These are phyloP conservation scores for Corynespora cassiicola DNA, from an alignment of 2,329 filamentous ascomycete genomes.

Conservation along the genomic window DNA sequence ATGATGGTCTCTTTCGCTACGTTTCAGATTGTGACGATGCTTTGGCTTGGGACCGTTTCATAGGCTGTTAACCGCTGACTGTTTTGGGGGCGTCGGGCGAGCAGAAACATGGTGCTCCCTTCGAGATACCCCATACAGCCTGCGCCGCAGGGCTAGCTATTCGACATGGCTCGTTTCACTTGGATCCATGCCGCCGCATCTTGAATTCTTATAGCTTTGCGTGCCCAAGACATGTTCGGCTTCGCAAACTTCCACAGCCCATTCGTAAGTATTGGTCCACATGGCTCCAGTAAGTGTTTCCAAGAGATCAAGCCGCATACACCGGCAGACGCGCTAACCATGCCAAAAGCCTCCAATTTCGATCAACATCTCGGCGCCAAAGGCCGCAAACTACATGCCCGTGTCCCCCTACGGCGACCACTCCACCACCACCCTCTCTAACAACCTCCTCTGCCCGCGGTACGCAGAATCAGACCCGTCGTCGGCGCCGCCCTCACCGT, in stretches of 20 bases:
- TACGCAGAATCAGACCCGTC: slow-evolving; percentile 39
- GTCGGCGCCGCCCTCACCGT: slow-evolving; percentile 41
- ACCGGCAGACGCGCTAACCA: not conserved
- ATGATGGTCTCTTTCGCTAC: slow-evolving; percentile 16
- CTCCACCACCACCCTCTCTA: slow-evolving; percentile 23
- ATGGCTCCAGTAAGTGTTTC: slow-evolving; percentile 34
- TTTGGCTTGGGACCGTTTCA: slow-evolving; percentile 14
- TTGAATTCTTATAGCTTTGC: too few relatives aligned
- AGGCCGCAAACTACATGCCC: slow-evolving; percentile 27
- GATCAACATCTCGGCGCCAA: slow-evolving; percentile 18
- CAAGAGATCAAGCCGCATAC: not conserved
- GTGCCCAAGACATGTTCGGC: too few relatives aligned
- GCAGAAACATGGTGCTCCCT: slow-evolving; percentile 20
- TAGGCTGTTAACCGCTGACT: slow-evolving; percentile 11
- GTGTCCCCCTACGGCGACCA: slow-evolving; percentile 36
- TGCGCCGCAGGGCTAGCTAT: slow-evolving; percentile 23
- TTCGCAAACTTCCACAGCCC: too few relatives aligned
- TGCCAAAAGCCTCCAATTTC: slow-evolving; percentile 18
- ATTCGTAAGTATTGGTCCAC: too few relatives aligned
- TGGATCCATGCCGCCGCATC: slow-evolving; percentile 24
- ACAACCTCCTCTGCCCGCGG: slow-evolving; percentile 36
- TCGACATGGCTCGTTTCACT: slow-evolving; percentile 33
- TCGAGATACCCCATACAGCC: slow-evolving; percentile 18
- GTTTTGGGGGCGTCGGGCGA: slow-evolving; percentile 22
- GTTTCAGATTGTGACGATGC: slow-evolving; percentile 34